A percentile compares a stretch with the other conserved stretches of the same genome.
Evolutionary conservation across 108 stramenopile genomes (phyloP).

Genomic region (Parietichytrium sp.): DNA sequence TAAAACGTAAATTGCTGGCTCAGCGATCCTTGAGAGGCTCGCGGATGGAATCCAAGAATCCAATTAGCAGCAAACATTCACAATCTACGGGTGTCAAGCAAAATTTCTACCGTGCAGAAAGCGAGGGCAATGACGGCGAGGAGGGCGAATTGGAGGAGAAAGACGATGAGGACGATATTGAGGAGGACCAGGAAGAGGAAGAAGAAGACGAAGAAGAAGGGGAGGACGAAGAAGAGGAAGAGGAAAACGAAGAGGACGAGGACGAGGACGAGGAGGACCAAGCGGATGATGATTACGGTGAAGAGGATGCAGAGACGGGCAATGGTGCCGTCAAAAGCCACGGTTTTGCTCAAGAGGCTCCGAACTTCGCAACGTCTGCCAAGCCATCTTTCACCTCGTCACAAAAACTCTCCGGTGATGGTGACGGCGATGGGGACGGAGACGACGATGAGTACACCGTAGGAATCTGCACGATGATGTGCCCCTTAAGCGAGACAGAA

Average conservation of each 20-base stretch:
- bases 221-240: background rate
- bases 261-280: background rate
- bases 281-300: background rate
- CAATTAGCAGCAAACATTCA: background rate
- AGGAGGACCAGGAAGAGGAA: background rate
- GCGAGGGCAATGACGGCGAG: background rate
- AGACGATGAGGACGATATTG: background rate
- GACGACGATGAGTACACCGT: background rate
- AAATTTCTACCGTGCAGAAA: background rate
- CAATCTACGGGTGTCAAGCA: background rate
- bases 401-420: background rate
- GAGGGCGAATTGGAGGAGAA: constrained; percentile 19
- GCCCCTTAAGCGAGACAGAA: background rate
- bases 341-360: too few species aligned
- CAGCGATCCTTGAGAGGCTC: too few species aligned
- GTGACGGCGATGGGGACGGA: background rate
- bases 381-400: background rate
- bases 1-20: too few species aligned
- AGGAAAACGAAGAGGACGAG: constrained; percentile 15
- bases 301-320: background rate
- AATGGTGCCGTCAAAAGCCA: too few species aligned
- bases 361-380: background rate
- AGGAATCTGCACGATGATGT: constrained; percentile 3
- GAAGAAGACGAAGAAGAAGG: background rate
- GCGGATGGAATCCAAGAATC: background rate